Conservation (phyloP, 1,284 basidiomycete genomes). For the Naganishia albida region DNA sequence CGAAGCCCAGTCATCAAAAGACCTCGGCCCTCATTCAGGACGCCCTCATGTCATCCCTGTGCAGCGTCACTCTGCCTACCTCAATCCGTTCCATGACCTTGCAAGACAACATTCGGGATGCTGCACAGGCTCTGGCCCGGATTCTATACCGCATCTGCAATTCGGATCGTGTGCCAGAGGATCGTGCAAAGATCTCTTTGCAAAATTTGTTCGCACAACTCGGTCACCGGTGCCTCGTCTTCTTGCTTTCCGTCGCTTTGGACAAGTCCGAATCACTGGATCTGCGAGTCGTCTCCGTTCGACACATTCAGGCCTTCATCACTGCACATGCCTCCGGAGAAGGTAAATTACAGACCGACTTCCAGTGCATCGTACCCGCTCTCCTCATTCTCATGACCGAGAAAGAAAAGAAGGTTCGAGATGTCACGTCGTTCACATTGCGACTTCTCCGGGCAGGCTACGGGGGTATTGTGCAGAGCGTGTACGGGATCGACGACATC, state of each 20-base stretch:
- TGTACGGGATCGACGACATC: constrained; percentile 30
- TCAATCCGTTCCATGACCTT: constrained; percentile 61
- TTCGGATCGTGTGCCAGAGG: constrained; percentile 53
- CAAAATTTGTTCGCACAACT: constrained; percentile 68
- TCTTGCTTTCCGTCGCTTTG: constrained; percentile 73
- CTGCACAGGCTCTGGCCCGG: constrained; percentile 2
- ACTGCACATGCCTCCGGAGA: constrained; percentile 52
- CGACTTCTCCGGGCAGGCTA: constrained; percentile 23
- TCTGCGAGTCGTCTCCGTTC: constrained; percentile 70
- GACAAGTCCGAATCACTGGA: constrained; percentile 44
- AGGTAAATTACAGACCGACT: constrained; percentile 59
- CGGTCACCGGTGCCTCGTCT: constrained; percentile 71
- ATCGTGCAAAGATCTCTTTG: constrained; percentile 63
- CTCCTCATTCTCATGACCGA: constrained; percentile 59
- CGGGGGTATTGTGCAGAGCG: constrained; percentile 28
- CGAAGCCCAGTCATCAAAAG: constrained; percentile 31
- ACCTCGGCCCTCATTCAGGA: constrained; percentile 28
- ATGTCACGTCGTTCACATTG: constrained; percentile 60
- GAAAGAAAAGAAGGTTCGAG: constrained; percentile 59
- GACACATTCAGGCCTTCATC: constrained; percentile 67
- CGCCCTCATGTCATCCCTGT: constrained; percentile 17
- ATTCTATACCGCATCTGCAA: constrained; percentile 50
- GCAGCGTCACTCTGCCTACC: constrained; percentile 2
- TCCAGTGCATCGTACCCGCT: constrained; percentile 81
- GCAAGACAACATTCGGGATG: constrained; percentile 4